Conservation (phyloP, 2,329 filamentous ascomycete species). For the Paracamarosporium sp. region DNA sequence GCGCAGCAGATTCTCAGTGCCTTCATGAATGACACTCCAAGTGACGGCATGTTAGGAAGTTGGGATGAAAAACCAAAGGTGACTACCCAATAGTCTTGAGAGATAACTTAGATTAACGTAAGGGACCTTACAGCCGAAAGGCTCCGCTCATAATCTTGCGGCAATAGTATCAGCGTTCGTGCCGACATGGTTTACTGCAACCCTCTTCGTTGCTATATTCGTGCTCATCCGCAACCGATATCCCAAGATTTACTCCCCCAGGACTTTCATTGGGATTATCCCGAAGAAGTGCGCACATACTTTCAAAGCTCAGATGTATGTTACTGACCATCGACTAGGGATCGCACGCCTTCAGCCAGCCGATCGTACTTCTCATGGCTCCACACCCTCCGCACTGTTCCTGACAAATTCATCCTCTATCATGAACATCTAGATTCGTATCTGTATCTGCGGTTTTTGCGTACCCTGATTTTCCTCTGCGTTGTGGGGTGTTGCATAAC, state of each 20-base stretch:
- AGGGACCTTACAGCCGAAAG: constrained; percentile 26
- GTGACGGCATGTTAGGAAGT: constrained; percentile 5
- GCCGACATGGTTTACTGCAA: constrained; percentile 39
- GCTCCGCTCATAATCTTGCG: constrained; percentile 36
- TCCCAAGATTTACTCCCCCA: constrained; percentile 53
- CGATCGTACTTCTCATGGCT: constrained; percentile 50
- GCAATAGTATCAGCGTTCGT: constrained; percentile 44
- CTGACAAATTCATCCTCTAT: constrained; percentile 82
- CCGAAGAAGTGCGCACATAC: constrained; percentile 36
- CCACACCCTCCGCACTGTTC: constrained; percentile 58
- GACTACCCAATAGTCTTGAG: neutral
- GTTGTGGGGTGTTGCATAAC: constrained; percentile 84
- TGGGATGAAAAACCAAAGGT: constrained; percentile 22
- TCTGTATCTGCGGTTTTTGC: constrained; percentile 86
- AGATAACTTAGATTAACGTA: constrained; percentile 9
- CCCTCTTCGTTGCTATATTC: constrained; percentile 44
- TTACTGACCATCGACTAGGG: constrained; percentile 24
- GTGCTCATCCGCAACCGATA: constrained; percentile 51
- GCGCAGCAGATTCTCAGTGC: constrained; percentile 9
- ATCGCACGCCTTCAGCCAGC: constrained; percentile 49
- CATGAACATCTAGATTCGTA: constrained; percentile 93
- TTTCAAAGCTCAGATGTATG: neutral
- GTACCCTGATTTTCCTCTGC: constrained; percentile 78
- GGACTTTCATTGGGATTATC: constrained; percentile 54
- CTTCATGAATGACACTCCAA: neutral